Evolutionary conservation across 352 stramenopile species (phyloP), one percentile per base, ranked within the genome.

Genomic region (Phytophthora multivora): DNA sequence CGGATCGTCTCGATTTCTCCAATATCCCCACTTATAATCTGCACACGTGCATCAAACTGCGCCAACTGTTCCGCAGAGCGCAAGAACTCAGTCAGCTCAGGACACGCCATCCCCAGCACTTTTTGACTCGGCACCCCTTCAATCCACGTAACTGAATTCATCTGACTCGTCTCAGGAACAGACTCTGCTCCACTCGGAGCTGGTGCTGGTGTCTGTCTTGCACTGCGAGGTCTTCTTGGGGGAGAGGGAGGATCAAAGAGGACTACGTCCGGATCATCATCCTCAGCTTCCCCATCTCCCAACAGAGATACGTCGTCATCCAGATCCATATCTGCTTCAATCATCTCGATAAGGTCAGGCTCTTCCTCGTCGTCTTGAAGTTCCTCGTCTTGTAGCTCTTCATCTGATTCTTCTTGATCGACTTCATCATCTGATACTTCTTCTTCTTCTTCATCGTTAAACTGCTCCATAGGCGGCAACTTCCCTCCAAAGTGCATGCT

Each of bases 1-100:
- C 52, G 59, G 5, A 82, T 35, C 5, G 5, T 51, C 23, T 62
- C 23, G 28, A 88, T 82, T 12, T 67, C 36, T 11, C 63, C 65
- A 59, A 85, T 83, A 49, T 85, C 71, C 5, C 67, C 78, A 49
- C 61, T 41, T 9, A 88, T 36, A 5, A 88, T 68, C 10, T 66
- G 25, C 33, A 88, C 61, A 9, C 49, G 46, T 0, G 63, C 12
- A 9, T 75, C 46, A 68, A 88, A 88, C 15, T 77, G 67, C 18
- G 63, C 40, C 66, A 66, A 65, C 18, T 84, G 64, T 25, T 73
- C 45, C 0, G 63, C 35, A 5, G 75, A 81, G 9, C 51, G 41
- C 12, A 84, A 40, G 28, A 83, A 83, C 15, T 71, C 60, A 1
- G 56, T 66, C 7, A 76, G 43, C 13, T 66, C 30, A 0, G 33